These are phyloP conservation scores for Bipolaris cookei DNA, from an alignment of 2,329 filamentous ascomycete species.

Conservation along the genomic window DNA sequence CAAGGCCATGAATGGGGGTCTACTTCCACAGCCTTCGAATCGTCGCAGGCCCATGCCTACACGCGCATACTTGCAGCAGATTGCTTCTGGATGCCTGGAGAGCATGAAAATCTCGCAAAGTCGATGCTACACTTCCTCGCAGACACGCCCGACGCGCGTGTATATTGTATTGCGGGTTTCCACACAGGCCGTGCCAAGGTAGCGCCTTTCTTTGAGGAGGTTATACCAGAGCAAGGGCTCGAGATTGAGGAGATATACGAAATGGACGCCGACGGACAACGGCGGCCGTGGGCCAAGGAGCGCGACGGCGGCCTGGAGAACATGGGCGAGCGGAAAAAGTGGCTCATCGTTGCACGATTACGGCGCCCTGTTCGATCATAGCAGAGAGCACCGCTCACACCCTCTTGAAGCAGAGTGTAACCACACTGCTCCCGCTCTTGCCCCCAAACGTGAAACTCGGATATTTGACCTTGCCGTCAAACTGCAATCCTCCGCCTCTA, in stretches of 20 bases:
- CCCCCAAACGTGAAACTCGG: slow-evolving; percentile 89
- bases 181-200: slow-evolving; percentile 73
- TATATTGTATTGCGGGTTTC: slow-evolving; percentile 73
- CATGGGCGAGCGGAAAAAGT: slow-evolving; percentile 68
- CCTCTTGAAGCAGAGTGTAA: slow-evolving; percentile 79
- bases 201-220: slow-evolving; percentile 67
- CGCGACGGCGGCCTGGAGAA: slow-evolving; percentile 67
- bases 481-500: slow-evolving; percentile 61
- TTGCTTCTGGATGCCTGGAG: slow-evolving; percentile 76
- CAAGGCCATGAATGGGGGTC: slow-evolving; percentile 71
- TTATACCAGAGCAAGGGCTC: slow-evolving; percentile 57
- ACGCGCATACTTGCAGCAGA: slow-evolving; percentile 72
- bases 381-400: slow-evolving; percentile 25
- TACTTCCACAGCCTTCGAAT: slow-evolving; percentile 52
- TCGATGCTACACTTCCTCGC: slow-evolving; percentile 70
- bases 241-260: slow-evolving; percentile 72
- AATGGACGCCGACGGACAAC: slow-evolving; percentile 68
- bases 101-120: slow-evolving; percentile 69
- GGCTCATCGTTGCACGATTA: slow-evolving; percentile 66
- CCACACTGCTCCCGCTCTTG: slow-evolving; percentile 85
- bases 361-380: slow-evolving; percentile 21
- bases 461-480: slow-evolving; percentile 76
- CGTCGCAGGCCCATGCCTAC: slow-evolving; percentile 53
- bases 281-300: slow-evolving; percentile 64
- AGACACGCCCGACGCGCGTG: slow-evolving; percentile 54